Evolutionary conservation across 2,329 filamentous ascomycete species (phyloP).

Genomic region (Ophiostoma perfectum): DNA sequence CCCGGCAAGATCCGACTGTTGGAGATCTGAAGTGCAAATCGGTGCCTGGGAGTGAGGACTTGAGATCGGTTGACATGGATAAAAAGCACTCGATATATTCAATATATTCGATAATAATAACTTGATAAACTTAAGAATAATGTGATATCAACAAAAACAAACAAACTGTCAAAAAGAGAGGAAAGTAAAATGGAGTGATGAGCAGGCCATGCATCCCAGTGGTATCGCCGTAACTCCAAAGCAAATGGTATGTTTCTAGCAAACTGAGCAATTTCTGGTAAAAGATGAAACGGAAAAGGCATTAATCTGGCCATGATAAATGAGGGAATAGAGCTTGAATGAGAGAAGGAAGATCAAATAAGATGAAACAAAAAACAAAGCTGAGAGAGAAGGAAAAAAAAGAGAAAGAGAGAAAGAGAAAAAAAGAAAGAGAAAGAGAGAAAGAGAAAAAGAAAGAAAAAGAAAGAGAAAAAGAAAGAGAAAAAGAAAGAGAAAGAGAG

Average conservation of each 20-base stretch:
- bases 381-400: not conserved
- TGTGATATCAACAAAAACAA: not conserved
- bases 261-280: slow-evolving; percentile 4
- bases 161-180: not conserved
- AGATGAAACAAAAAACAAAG: not conserved
- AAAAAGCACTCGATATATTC: not conserved
- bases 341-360: not conserved
- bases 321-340: not conserved
- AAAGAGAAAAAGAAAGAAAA: not conserved
- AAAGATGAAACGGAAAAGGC: not conserved
- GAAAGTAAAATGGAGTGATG: not conserved
- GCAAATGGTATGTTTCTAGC: slow-evolving; percentile 13
- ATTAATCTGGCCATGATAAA: not conserved
- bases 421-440: not conserved
- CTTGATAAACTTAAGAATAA: not conserved
- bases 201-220: not conserved
- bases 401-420: not conserved
- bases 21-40: not conserved
- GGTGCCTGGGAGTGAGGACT: not conserved
- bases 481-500: not conserved
- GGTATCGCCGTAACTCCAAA: slow-evolving; percentile 13
- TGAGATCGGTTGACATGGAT: not conserved
- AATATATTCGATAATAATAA: not conserved
- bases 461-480: not conserved
- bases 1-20: slow-evolving; percentile 3